Evolutionary conservation across 2,329 filamentous ascomycete species (phyloP), one percentile per base, ranked within the genome.

Genomic region (Botrytis byssoidea): DNA sequence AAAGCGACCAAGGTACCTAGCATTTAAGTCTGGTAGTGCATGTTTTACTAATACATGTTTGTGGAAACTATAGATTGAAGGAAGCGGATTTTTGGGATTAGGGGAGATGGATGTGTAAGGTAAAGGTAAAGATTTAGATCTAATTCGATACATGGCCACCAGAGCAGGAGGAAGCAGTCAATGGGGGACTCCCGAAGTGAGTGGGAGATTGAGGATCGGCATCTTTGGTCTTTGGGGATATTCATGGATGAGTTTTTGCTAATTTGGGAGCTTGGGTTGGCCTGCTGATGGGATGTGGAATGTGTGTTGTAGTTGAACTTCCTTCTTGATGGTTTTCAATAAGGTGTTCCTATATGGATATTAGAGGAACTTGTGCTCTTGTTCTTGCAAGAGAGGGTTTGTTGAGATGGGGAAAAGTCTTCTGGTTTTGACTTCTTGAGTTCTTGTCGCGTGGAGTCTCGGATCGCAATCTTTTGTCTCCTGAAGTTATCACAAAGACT

Each of bases 101-200:
- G 12, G 25, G 25, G 14, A 55, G 25, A 25, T 14, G 12, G 12
- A 4, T 42, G 4, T n/a, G 48, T 29, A 29, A 18, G 51, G 25
- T 16, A 29, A 55, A 55, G 12, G 25, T 16, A 29, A 55, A 55
- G 12, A 6, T 7, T 7, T 8, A 16, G 51, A 2, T 29, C 25
- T 16, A 29, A 29, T 29, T n/a, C 25, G 51, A 16, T 18, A 29
- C 0, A 55, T 32, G 7, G 18, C 51, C 3, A 2, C 37, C 8
- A 37, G 37, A 37, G n/a, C 7, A 0, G 4, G n/a, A 57, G 6
- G 5, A 57, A 3, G 25, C 3, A 59, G 16, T 35, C 4, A 1
- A 8, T 22, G 4, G 4, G 8, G 18, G 7, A 12, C 0, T 5
- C 22, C 10, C 2, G 1, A 29, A n/a, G 14, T 35, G 29, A n/a